Percentiles rank a stretch among this genome's conserved stretches.
These are phyloP conservation scores for Diaporthe sp. DNA, from an alignment of 2,329 filamentous ascomycete species.

Conservation along the genomic window DNA sequence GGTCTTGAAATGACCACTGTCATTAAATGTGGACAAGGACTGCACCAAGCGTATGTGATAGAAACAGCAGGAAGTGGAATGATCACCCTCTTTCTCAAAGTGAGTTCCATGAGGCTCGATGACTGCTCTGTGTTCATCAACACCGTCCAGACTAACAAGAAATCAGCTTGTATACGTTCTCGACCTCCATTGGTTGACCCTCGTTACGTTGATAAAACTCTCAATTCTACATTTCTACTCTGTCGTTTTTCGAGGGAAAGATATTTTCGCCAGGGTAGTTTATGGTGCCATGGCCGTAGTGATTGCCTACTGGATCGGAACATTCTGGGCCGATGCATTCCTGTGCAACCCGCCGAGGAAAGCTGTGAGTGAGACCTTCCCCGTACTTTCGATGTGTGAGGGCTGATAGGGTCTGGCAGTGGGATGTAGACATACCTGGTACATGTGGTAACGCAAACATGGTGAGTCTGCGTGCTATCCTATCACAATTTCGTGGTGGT, in stretches of 20 bases:
- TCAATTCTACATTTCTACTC: conserved; percentile 12
- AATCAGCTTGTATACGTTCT: conserved; percentile 3
- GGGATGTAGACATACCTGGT: background rate
- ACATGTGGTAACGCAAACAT: conserved; percentile 18
- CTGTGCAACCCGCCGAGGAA: conserved; percentile 3
- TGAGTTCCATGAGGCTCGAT: background rate
- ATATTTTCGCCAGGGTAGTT: background rate
- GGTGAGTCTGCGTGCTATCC: background rate
- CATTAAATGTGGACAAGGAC: conserved; percentile 8
- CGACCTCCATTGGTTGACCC: conserved; percentile 17
- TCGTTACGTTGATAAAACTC: conserved; percentile 1
- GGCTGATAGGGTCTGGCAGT: background rate
- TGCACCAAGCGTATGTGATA: background rate
- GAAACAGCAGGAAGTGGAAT: background rate
- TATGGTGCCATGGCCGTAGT: background rate
- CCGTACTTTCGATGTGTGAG: no score
- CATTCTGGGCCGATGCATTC: conserved; percentile 14
- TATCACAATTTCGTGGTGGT: background rate
- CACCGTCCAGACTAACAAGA: background rate
- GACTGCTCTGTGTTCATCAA: background rate
- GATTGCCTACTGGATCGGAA: background rate
- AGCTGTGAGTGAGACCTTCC: background rate
- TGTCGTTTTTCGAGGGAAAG: background rate
- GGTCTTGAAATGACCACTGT: conserved; percentile 10
- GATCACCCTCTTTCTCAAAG: background rate